Base-by-base conservation (phyloP, 768 basidiomycete genomes). In the Auricularia heimuer region DNA sequence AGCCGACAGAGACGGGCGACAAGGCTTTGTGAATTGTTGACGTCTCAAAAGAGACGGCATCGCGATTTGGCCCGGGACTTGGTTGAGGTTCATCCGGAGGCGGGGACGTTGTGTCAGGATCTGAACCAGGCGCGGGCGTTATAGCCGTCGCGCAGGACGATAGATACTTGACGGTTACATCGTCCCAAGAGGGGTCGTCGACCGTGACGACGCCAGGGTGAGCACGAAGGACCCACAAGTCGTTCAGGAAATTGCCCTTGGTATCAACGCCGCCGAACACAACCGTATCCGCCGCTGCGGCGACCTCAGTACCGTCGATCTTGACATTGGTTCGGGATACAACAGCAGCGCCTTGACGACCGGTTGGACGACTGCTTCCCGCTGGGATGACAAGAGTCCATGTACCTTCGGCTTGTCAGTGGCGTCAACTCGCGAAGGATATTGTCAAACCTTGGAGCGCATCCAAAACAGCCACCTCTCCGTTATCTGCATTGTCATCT, bases 201-300 rank as follows among this genome's bases (percentile, higher is more conserved):
- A 84, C 80, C n/a, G 80, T 68, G n/a, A 89, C 70, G 37, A 80
- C 73, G n/a, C 79, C 86, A 66, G 81, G 79, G 73, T 92, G 92
- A 3, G 88, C 82, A 63, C 91, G 79, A 66, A 93, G 78, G 7
- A 93, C 72, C 91, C 91, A 93, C 11, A 93, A 71, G 64, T 93
- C 91, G 47, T 84, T 81, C 3, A 91, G 78, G 70, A 89, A 86
- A 33, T 77, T 82, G 14, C 90, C 90, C 64, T 76, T 72, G 54
- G 78, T 77, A 71, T 90, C 89, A 68, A 82, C 81, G 47, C 91
- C 91, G 39, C 91, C 91, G 68, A 90, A 93, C 10, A 92, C 83
- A 56, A 93, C 80, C 18, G 84, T 87, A 71, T 93, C 91, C 33
- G 88, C 79, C 21, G 81, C 82, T 6, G 69, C 68, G 7, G 90